Base-by-base conservation (phyloP, 495 filamentous ascomycete genomes). In the Clavariopsis aquatica region DNA sequence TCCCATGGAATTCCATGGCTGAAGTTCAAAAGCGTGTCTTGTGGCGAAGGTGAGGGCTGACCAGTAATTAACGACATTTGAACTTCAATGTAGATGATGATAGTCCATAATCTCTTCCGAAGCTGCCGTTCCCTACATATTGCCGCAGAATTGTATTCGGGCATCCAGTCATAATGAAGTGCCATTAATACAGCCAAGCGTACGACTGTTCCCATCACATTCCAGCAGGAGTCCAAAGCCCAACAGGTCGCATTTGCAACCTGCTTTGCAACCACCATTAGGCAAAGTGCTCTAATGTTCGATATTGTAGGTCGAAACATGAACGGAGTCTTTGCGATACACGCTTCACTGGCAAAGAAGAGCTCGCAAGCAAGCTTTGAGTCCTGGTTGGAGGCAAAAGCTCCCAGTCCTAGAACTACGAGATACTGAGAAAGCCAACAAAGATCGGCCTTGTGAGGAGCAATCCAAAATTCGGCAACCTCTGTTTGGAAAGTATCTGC, bases 221-320 rank as follows among this genome's bases (percentile, higher is more conserved):
- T 38, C 58, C 58, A 62, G 24, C 58, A 52, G 3, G 58, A 38
- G 36, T 62, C 58, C n/a, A 62, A 26, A 3, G 58, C 46, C 58
- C 58, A 62, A 23, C 58, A 62, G 26, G 58, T 62, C 19, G 58
- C 58, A 27, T 62, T 52, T 17, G 58, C 49, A 62, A 53, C 58
- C 28, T 62, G 58, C 27, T 62, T 62, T 24, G 58, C 46, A 2
- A 62, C 23, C 8, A 62, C 29, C 47, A 51, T 52, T 17, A 62
- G 58, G 22, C 47, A 52, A 17, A 62, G 46, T 9, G 58, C 52
- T 15, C 49, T 23, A 8, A 62, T 19, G n/a, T 24, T 41, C 9
- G 20, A 7, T 23, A 62, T 24, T 9, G 28, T 62, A 10, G 58
- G 58, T 17, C 49, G 58, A 20, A 62, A 53, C 46, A 52, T 28